Evolutionary conservation across 2,329 filamentous ascomycete genomes (phyloP).

Genomic region (Passalora sequoiae): DNA sequence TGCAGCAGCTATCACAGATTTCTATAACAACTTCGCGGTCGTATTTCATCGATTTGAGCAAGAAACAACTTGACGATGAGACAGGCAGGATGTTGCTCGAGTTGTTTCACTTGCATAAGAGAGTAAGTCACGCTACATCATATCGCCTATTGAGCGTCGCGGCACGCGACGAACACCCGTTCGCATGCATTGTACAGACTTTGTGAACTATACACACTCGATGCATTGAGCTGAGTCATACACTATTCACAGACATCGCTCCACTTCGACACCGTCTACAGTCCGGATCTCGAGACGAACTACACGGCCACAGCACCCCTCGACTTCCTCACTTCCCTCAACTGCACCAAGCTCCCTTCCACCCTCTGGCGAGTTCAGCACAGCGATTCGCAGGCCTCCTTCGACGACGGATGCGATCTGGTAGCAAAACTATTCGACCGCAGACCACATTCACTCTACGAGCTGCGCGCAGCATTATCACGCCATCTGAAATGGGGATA

Average conservation of each 20-base stretch:
- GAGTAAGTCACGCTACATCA: not conserved
- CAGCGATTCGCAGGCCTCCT: slow-evolving; percentile 1
- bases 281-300: too few species aligned
- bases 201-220: too few species aligned
- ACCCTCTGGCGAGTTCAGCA: slow-evolving; percentile 5
- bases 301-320: too few species aligned
- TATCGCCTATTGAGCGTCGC: not conserved
- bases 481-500: slow-evolving; percentile 6
- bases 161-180: not conserved
- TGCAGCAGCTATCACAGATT: too few species aligned
- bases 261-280: too few species aligned
- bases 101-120: slow-evolving; percentile 3
- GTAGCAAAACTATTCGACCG: not conserved
- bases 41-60: too few species aligned
- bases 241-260: too few species aligned
- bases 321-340: slow-evolving; percentile 3
- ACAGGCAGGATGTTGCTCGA: slow-evolving; percentile 1
- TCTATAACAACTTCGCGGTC: too few species aligned
- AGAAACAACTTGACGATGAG: too few species aligned
- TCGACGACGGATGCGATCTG: slow-evolving; percentile 6
- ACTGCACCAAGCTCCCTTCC: slow-evolving; percentile 1
- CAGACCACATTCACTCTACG: not conserved
- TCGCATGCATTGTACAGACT: too few species aligned
- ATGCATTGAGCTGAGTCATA: too few species aligned
- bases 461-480: not conserved